Evolutionary conservation across 805 yeast genomes (phyloP).

Genomic region (Myxozyma kluyveri): DNA sequence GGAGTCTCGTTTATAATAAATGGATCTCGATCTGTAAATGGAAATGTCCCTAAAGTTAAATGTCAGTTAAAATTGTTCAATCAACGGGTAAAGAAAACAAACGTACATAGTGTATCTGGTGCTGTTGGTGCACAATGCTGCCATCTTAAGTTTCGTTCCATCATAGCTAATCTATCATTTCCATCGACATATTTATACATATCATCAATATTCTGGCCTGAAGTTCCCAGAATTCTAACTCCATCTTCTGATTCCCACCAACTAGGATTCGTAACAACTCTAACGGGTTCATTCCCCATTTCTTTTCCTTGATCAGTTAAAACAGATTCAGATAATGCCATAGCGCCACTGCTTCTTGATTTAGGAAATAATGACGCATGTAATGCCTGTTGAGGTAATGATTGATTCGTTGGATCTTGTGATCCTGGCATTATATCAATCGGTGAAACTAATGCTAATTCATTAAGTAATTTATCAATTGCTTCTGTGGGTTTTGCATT

Average conservation of each 20-base stretch:
- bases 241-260: conserved; percentile 49
- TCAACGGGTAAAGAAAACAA: not conserved
- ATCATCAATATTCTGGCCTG: conserved; percentile 85
- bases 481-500: conserved; percentile 31
- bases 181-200: conserved; percentile 61
- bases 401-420: conserved; percentile 76
- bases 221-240: conserved; percentile 58
- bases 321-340: not conserved
- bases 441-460: conserved; percentile 58
- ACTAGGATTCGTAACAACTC: conserved; percentile 66
- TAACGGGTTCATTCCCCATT: no score
- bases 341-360: conserved; percentile 34
- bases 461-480: conserved; percentile 58
- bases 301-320: no score
- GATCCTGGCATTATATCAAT: conserved; percentile 82
- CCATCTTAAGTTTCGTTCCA: conserved; percentile 74
- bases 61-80: not conserved
- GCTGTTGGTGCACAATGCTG: conserved; percentile 90
- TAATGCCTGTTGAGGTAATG: conserved; percentile 88
- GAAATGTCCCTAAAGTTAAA: conserved; percentile 55
- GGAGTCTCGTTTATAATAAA: conserved; percentile 75
- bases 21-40: conserved; percentile 75
- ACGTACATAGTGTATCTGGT: conserved; percentile 78
- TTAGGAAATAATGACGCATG: conserved; percentile 67
- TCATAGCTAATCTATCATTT: conserved; percentile 48